These are phyloP conservation scores for Cystobasidium tubakii DNA, from an alignment of 768 basidiomycete species.

Conservation along the genomic window DNA sequence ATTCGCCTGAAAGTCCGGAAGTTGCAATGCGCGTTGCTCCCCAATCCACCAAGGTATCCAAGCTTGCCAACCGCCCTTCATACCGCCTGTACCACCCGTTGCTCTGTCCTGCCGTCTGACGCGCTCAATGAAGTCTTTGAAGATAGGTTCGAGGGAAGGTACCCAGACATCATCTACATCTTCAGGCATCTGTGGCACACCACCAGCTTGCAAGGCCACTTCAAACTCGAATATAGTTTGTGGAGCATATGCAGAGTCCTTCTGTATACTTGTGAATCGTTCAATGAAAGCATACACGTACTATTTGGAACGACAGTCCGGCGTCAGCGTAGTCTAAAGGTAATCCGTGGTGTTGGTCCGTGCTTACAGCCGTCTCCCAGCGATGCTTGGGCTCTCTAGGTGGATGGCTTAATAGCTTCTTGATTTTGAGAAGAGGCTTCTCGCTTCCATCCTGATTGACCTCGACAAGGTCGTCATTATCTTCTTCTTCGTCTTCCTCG, in stretches of 20 bases:
- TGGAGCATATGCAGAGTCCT: constrained; percentile 18
- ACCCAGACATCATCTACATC: constrained; percentile 11
- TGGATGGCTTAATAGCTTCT: constrained; percentile 14
- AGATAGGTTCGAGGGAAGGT: constrained; percentile 32
- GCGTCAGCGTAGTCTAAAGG: no score
- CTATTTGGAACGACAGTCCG: no score
- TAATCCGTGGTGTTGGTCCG: no score
- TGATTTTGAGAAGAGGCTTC: neutral
- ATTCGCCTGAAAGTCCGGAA: constrained; percentile 4
- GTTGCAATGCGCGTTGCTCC: neutral
- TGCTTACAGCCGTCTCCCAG: constrained; percentile 30
- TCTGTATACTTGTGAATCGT: constrained; percentile 23
- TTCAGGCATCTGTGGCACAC: neutral
- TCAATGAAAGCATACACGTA: constrained; percentile 33
- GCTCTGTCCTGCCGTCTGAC: constrained; percentile 3
- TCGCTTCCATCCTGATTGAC: constrained; percentile 24
- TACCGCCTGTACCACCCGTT: constrained; percentile 15
- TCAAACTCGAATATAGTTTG: constrained; percentile 34
- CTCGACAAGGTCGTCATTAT: constrained; percentile 25
- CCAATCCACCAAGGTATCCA: constrained; percentile 32
- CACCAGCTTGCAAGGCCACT: constrained; percentile 1
- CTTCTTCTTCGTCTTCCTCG: constrained; percentile 18
- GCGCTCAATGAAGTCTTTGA: constrained; percentile 21
- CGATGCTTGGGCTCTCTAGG: constrained; percentile 31
- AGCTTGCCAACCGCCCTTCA: constrained; percentile 12